phyloP scores from a whole-genome alignment of 805 yeast species.

The Suhomyces xylopsoci region DNA sequence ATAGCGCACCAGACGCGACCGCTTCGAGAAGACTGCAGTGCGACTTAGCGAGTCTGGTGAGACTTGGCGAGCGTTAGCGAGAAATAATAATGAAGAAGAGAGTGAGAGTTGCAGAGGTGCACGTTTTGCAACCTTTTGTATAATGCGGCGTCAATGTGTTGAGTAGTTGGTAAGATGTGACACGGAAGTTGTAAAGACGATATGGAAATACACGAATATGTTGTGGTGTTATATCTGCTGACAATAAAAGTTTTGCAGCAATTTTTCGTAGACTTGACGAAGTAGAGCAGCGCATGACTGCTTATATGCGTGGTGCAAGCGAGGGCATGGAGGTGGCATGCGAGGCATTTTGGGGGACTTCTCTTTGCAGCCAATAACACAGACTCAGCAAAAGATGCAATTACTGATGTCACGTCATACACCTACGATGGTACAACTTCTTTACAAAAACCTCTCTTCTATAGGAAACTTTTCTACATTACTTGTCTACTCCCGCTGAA shows the following conservation, averaged over 20 bases:
- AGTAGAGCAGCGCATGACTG: not conserved
- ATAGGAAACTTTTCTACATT: too few relatives aligned
- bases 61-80: not conserved
- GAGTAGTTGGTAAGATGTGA: not conserved
- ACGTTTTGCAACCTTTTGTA: not conserved
- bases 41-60: not conserved
- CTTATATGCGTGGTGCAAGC: too few relatives aligned
- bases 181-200: not conserved
- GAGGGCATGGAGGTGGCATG: too few relatives aligned
- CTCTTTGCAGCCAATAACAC: too few relatives aligned
- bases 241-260: not conserved
- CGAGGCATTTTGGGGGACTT: too few relatives aligned
- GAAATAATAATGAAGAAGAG: not conserved
- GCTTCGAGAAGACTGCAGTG: not conserved
- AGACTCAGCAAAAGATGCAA: too few relatives aligned
- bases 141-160: not conserved
- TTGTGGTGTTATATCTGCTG: not conserved
- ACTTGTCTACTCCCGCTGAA: too few relatives aligned
- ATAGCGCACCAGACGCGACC: not conserved
- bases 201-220: not conserved
- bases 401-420: too few relatives aligned
- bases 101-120: not conserved
- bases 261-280: not conserved
- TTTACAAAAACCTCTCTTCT: too few relatives aligned
- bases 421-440: too few relatives aligned